phyloP scores from a whole-genome alignment of 257 asterid genomes.

The Echites panduratus region DNA sequence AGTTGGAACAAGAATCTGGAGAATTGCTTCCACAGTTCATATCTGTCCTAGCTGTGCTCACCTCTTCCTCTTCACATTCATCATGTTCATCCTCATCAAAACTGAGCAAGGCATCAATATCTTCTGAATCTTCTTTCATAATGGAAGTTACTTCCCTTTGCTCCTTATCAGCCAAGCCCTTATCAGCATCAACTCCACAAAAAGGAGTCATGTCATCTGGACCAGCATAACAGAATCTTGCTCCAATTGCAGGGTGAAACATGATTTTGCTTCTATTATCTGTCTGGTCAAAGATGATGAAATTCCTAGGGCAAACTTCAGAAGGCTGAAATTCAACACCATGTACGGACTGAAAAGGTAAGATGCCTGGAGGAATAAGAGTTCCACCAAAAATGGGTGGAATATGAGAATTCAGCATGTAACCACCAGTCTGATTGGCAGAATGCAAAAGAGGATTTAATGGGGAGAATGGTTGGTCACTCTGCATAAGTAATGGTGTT shows the following conservation, averaged over 20 bases:
- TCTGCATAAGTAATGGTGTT: constrained; percentile 43
- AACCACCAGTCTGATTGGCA: constrained; percentile 34
- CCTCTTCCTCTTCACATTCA: constrained; percentile 49
- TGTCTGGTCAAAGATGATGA: constrained; percentile 59
- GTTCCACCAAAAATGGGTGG: constrained; percentile 33
- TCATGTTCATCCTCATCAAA: constrained; percentile 44
- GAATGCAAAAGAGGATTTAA: constrained; percentile 35
- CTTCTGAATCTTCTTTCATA: constrained; percentile 62
- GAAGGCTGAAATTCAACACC: constrained; percentile 49
- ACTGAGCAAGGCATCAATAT: constrained; percentile 67
- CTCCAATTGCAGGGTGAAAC: constrained; percentile 56
- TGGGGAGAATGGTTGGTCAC: constrained; percentile 31
- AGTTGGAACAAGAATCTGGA: constrained; percentile 66
- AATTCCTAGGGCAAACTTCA: constrained; percentile 61
- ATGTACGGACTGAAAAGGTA: constrained; percentile 30
- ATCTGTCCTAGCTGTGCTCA: constrained; percentile 72
- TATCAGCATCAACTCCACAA: constrained; percentile 17
- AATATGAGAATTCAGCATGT: constrained; percentile 30
- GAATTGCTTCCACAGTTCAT: constrained; percentile 43
- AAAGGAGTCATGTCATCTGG: constrained; percentile 25
- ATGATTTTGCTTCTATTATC: constrained; percentile 51
- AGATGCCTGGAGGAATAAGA: constrained; percentile 25
- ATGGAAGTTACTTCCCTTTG: constrained; percentile 32
- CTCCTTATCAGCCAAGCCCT: constrained; percentile 16
- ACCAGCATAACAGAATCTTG: constrained; percentile 36